Evolutionary conservation across 331 rosid species (phyloP).

Genomic region (Prunus yedoensis): DNA sequence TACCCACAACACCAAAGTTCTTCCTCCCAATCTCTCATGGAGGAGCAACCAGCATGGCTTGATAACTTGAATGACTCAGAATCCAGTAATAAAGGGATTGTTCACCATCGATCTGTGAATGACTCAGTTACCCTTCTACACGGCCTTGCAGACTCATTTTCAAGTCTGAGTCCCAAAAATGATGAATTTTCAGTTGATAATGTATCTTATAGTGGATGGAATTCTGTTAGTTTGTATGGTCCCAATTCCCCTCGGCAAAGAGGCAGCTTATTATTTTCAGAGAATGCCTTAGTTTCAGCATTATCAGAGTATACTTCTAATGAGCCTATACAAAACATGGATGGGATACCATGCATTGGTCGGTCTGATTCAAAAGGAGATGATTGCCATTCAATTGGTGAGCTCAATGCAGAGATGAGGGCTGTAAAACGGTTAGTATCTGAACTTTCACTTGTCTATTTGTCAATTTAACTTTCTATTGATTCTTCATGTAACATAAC

Average conservation of each 20-base stretch:
- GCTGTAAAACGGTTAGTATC: constrained; percentile 40
- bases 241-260: constrained; percentile 47
- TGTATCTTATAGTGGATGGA: constrained; percentile 26
- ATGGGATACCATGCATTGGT: constrained; percentile 18
- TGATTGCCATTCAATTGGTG: constrained; percentile 12
- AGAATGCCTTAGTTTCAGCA: constrained; percentile 40
- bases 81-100: constrained; percentile 19
- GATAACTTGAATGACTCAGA: constrained; percentile 32
- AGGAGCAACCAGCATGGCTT: constrained; percentile 44
- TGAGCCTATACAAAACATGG: constrained; percentile 25
- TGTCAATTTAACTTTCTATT: neutral
- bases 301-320: constrained; percentile 40
- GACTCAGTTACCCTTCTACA: constrained; percentile 39
- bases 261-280: constrained; percentile 31
- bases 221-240: constrained; percentile 38
- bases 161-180: constrained; percentile 11
- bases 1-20: constrained; percentile 14
- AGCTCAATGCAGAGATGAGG: constrained; percentile 25
- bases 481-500: neutral
- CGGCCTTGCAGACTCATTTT: constrained; percentile 27
- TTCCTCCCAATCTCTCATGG: constrained; percentile 20
- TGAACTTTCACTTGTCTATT: neutral
- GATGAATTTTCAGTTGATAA: constrained; percentile 26
- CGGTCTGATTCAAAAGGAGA: constrained; percentile 15
- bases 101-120: constrained; percentile 38